Evolutionary conservation across 2,329 filamentous ascomycete species (phyloP).

Genomic region (Rutstroemia sp.): DNA sequence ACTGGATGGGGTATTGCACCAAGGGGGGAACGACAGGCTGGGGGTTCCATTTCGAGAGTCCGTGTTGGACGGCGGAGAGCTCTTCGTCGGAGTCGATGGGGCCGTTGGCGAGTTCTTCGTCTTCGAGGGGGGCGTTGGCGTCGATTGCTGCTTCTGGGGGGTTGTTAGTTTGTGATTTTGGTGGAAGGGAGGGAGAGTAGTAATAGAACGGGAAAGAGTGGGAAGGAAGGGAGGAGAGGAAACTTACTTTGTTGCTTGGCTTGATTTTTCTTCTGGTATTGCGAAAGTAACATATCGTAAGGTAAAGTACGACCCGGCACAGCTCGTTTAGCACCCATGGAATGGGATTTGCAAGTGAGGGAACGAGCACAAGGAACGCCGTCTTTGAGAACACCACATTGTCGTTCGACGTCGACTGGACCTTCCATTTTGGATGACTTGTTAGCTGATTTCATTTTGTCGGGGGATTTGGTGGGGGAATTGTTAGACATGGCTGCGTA

Average conservation of each 20-base stretch:
- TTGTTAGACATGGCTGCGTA: background rate
- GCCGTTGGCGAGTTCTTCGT: conserved; percentile 70
- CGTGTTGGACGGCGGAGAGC: conserved; percentile 78
- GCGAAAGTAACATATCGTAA: conserved; percentile 84
- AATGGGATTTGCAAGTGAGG: conserved; percentile 87
- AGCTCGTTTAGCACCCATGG: conserved; percentile 88
- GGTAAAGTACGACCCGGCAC: conserved; percentile 81
- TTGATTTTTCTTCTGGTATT: conserved; percentile 96
- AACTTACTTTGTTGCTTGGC: conserved; percentile 89
- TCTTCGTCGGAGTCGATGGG: conserved; percentile 95
- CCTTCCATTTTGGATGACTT: conserved; percentile 34
- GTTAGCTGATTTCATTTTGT: conserved; percentile 6
- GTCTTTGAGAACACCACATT: conserved; percentile 85
- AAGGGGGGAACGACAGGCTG: conserved; percentile 67
- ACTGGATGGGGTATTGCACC: conserved; percentile 52
- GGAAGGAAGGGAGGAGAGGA: conserved; percentile 5
- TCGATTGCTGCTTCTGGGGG: conserved; percentile 85
- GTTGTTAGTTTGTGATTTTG: background rate
- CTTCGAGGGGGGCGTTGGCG: conserved; percentile 82
- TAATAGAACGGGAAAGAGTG: conserved; percentile 10
- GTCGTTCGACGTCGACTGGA: conserved; percentile 87
- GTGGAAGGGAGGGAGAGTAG: background rate
- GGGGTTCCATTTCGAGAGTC: conserved; percentile 67
- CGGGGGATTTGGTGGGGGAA: background rate
- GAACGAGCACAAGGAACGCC: conserved; percentile 82